Base-by-base conservation (phyloP, 2,329 filamentous ascomycete species). In the Aspergillus phoenicis region DNA sequence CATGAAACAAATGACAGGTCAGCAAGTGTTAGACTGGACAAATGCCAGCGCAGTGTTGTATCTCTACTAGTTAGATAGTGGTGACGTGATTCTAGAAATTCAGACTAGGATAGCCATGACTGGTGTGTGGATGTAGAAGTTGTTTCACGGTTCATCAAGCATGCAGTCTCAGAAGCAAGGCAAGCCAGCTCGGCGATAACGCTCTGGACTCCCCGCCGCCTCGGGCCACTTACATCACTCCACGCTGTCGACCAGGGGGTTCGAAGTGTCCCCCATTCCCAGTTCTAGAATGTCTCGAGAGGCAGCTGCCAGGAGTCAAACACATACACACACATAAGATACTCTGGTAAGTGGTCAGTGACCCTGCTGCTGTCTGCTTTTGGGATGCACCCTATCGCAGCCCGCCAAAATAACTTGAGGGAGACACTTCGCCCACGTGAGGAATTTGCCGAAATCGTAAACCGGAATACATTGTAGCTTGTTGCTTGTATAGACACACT, bases 201-300 rank as follows among this genome's bases (percentile, higher is more conserved):
- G 33, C 33, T 4, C 33, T 36, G 47, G 26, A 30, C 47, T 51
- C 33, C 30, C 26, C 47, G 47, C 47, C 13, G 15, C 24, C 13
- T 51, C 26, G 24, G 26, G 30, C 47, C 47, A 51, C 47, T 51
- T 30, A 51, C 26, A 51, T n/a, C 47, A 15, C 47, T 51, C 47
- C 26, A 51, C 47, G 47, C 47, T 36, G 33, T 36, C 33, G 33
- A 36, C 5, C 4, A 20, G 28, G 10, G 4, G 30, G 30, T 33
- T 13, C 30, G 4, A 33, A 33, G 10, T 33, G 30, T 33, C 11
- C 30, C 30, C 10, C 30, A 20, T 36, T 13, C 30, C 30, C 30
- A 36, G 11, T 13, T 36, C 30, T 11, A 13, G 30, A 36, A 36
- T 2, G 4, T 36, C 33, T 1, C 33, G 5, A 36, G 1, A 36